Evolutionary conservation across 179 eudicot species (phyloP).

Genomic region (Heliamphora pulchella): DNA sequence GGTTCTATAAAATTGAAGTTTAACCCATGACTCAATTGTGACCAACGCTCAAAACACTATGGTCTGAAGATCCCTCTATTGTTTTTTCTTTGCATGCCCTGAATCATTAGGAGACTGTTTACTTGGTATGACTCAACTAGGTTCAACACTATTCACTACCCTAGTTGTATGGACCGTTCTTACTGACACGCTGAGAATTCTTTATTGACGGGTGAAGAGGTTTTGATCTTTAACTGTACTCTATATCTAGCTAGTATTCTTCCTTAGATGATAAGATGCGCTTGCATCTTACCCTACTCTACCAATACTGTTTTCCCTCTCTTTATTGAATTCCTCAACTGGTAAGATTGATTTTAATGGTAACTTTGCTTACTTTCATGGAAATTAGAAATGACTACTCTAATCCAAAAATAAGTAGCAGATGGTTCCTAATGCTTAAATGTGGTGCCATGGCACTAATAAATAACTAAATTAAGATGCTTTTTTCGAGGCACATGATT

Average conservation of each 20-base stretch:
- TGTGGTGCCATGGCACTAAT: not conserved
- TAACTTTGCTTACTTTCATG: not conserved
- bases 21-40: not conserved
- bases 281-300: not conserved
- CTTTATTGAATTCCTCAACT: not conserved
- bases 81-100: not conserved
- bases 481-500: not conserved
- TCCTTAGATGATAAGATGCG: not conserved
- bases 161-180: not conserved
- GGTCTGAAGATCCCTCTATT: not conserved
- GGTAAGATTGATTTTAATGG: not conserved
- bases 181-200: not conserved
- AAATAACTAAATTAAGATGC: too few relatives aligned
- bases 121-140: not conserved
- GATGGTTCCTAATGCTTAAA: not conserved
- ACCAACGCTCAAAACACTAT: not conserved
- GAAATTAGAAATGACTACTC: not conserved
- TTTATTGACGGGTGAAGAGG: not conserved
- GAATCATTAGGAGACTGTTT: not conserved
- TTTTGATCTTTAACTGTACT: not conserved
- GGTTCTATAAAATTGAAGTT: not conserved
- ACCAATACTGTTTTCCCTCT: not conserved
- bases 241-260: not conserved
- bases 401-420: not conserved
- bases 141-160: not conserved